Base-by-base conservation (phyloP, 2,329 filamentous ascomycete genomes). In the Ascochyta fabae region DNA sequence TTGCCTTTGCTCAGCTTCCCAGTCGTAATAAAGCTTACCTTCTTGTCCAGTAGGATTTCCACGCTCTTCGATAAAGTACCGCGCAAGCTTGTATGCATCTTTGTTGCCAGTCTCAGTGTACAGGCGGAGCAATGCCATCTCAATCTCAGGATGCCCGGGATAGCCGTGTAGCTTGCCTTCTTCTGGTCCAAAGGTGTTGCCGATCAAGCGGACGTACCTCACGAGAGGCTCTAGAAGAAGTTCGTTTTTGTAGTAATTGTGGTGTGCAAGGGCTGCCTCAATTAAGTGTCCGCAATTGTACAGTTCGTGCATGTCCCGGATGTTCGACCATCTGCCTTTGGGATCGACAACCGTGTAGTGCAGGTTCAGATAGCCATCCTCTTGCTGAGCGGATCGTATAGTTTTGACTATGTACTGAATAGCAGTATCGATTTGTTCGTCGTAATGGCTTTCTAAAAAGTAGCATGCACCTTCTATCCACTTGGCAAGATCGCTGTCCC, bases 401-500 rank as follows among this genome's bases (percentile, higher is more conserved):
- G 84, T 86, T 0, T 78, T 74, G 0, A 85, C 84, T n/a, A 87
- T 68, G 51, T 87, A 83, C 27, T 80, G 69, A 0, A 87, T 77
- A 0, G 84, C 83, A 1, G 68, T 69, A 49, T 83, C 79, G 48
- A 86, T 72, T 39, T 81, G 77, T 0, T 70, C 66, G 53, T 83
- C 77, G 16, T 79, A 71, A 13, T 78, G 59, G 40, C 77, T 70
- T 26, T 62, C 65, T 8, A 85, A 71, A 60, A 85, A 81, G 59
- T 87, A 87, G 58, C 83, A 86, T 3, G 84, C 84, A 0, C 81
- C 84, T 70, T 88, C 85, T 46, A 87, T 84, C 83, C 84, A 86
- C 70, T 87, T 87, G 10, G 79, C 84, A 19, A 84, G 69, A 66
- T 83, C 80, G 0, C 76, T 79, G 62, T 87, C 85, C 84, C 84